Base-by-base conservation (phyloP, 257 asterid genomes). In the Catharanthus roseus region DNA sequence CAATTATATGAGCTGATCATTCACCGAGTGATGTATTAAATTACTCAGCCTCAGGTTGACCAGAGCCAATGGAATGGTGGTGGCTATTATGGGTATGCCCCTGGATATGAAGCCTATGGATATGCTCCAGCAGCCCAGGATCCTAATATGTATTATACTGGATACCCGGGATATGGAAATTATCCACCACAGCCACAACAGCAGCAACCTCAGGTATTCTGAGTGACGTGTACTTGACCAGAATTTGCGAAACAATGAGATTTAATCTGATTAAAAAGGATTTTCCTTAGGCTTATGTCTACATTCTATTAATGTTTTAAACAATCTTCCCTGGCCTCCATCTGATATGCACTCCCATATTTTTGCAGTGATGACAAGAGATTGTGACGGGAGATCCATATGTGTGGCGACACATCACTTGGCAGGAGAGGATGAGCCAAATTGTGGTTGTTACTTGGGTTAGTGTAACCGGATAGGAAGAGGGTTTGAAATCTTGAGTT, bases 181-280 rank as follows among this genome's bases (percentile, higher is more conserved):
- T 91, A 89, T 73, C 96, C 88, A 76, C 93, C 88, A 69, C 97
- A 86, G 75, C 92, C 90, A 57, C 95, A 86, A 42, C 96, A 91
- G 96, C 69, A 67, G 71, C 71, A 47, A 24, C 55, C 71, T 45
- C 71, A 67, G 71, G 71, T 67, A 67, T 31, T 15, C n/a, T n/a
- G n/a, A n/a, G n/a, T n/a, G n/a, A n/a, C n/a, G n/a, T n/a, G n/a
- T n/a, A n/a, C n/a, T 23, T 58, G 10, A 2, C 39, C 65, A 58
- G 12, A 15, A 12, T 28, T 56, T 42, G 49, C 49, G 11, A 42
- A 42, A 42, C 49, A 58, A 13, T 29, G 28, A 26, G 16, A 58
- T 7, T 58, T 12, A 15, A 58, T 41, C 39, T 13, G 0, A 45
- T 13, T 45, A 45, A 13, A 13, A 18, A 58, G 15, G 39, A 12